Conservation (phyloP, 805 yeast genomes). For the Kuraishia molischiana region DNA sequence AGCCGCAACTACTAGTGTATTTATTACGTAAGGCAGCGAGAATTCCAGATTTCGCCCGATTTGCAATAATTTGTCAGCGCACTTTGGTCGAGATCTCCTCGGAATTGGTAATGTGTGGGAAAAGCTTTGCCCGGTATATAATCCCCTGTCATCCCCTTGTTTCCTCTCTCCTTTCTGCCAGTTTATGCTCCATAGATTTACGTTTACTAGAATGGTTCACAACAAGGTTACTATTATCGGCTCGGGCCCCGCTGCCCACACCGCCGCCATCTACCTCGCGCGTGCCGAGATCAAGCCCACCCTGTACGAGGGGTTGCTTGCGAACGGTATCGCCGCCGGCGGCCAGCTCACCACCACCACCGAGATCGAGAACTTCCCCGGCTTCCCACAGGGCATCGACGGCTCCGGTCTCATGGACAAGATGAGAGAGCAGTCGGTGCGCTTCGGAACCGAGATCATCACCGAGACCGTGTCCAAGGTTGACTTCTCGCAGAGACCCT, state of each 20-base stretch:
- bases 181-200: conserved; percentile 3
- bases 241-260: conserved; percentile 99
- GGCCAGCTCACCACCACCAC: conserved; percentile 99
- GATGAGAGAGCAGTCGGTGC: conserved; percentile 81
- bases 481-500: conserved; percentile 81
- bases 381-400: conserved; percentile 87
- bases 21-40: too few species aligned
- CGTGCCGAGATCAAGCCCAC: conserved; percentile 95
- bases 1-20: not conserved
- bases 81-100: not conserved
- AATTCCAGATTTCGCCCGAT: too few species aligned
- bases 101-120: too few species aligned
- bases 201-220: conserved; percentile 54
- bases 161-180: not conserved
- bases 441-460: conserved; percentile 88
- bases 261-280: conserved; percentile 94
- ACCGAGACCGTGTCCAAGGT: conserved; percentile 94
- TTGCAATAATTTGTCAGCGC: not conserved
- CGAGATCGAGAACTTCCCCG: conserved; percentile 98
- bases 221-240: conserved; percentile 84
- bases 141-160: conserved; percentile 1
- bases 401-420: conserved; percentile 88
- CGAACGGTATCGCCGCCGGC: conserved; percentile 98
- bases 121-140: conserved; percentile 1
- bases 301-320: conserved; percentile 91